phyloP scores from a whole-genome alignment of 2,329 filamentous ascomycete species.

The Podosphaera aphanis region DNA sequence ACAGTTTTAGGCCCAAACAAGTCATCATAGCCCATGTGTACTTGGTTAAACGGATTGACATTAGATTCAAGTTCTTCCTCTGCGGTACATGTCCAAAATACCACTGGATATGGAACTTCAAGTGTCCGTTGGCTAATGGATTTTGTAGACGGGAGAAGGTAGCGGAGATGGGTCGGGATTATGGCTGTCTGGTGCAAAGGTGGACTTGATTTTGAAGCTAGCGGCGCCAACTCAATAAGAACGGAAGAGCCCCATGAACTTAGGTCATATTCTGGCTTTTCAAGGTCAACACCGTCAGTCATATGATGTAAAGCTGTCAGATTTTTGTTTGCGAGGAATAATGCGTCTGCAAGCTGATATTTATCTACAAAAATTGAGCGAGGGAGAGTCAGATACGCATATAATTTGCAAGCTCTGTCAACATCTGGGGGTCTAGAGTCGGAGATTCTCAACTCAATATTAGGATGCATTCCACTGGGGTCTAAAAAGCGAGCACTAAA shows the following conservation, averaged over 20 bases:
- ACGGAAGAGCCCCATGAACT: constrained; percentile 56
- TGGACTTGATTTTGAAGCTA: constrained; percentile 12
- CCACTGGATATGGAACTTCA: constrained; percentile 52
- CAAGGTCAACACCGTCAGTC: constrained; percentile 61
- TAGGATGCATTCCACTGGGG: constrained; percentile 68
- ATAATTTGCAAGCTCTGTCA: constrained; percentile 41
- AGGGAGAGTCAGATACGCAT: constrained; percentile 66
- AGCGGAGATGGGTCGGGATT: constrained; percentile 69
- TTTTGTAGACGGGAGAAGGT: constrained; percentile 34
- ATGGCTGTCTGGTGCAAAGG: constrained; percentile 34
- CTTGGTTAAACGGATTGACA: constrained; percentile 63
- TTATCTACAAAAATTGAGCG: constrained; percentile 64
- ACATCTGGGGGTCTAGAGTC: constrained; percentile 25
- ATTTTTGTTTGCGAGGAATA: constrained; percentile 66
- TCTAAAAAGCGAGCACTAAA: constrained; percentile 42
- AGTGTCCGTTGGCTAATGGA: constrained; percentile 28
- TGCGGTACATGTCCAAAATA: constrained; percentile 76
- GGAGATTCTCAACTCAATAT: constrained; percentile 42
- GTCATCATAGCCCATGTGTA: constrained; percentile 66
- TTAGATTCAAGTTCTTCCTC: constrained; percentile 42
- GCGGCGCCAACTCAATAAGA: constrained; percentile 48
- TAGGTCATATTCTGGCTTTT: constrained; percentile 67
- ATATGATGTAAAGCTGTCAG: constrained; percentile 43
- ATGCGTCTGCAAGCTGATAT: constrained; percentile 54
- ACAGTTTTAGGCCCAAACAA: constrained; percentile 54